Evolutionary conservation across 495 filamentous ascomycete species (phyloP), one percentile per base, ranked within the genome.

Genomic region (Arthonia radiata): DNA sequence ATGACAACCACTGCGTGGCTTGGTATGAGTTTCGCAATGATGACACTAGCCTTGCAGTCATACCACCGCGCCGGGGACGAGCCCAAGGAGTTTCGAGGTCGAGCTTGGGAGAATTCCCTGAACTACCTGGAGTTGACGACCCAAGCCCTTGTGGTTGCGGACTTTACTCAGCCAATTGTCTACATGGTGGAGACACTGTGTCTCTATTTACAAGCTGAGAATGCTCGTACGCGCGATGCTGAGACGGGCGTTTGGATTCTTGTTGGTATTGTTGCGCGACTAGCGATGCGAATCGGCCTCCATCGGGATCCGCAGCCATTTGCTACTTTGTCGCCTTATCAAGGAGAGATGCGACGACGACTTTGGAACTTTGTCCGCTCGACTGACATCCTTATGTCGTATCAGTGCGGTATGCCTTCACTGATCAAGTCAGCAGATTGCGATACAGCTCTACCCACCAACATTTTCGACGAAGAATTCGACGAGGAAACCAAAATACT

Each of bases 261-360:
- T 29, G 58, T 67, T 5, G 73, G 77, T 13, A 64, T 89, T 38
- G 67, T 90, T 33, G 68, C 76, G 14, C 67, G 83, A 30, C 51
- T 92, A 29, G 78, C 83, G 6, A 80, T 93, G 59, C 63, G 78
- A 15, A 91, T 91, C 78, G 86, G 86, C 25, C 89, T 92, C 33
- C 86, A 99, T 40, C 65, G 89, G 30, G 86, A 99, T 43, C 66
- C 77, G 9, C 75, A 72, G 39, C 67, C 71, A 47, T 92, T 79
- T 39, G 59, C 76, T 8, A 68, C 67, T 27, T 71, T 99, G 34
- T 65, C 68, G 3, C 73, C 80, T 4, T 91, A 83, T 38, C 69
- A 89, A 43, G 82, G 70, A 13, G 86, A 99, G 47, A 82, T 94
- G 64, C 62, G 86, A 29, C 60, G 83, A 24, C 61, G 86, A 31